phyloP scores from a whole-genome alignment of 1,139 yeast species.

The Pichia norvegensis region DNA sequence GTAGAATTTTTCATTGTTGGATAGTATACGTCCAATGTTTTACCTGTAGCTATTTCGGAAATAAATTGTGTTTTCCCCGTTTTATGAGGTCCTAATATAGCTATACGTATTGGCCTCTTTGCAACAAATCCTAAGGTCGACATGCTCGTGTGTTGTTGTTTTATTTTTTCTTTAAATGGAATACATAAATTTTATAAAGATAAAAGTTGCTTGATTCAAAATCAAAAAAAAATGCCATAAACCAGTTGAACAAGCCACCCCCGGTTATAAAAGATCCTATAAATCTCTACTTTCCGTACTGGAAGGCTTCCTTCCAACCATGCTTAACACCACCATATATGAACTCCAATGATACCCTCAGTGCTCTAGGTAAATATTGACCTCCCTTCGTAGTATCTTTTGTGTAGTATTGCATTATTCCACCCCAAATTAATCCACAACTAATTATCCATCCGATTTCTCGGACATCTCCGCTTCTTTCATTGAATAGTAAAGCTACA shows the following conservation, averaged over 20 bases:
- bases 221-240: background rate
- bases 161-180: too few relatives aligned
- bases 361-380: constrained; percentile 46
- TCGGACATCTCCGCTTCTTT: constrained; percentile 30
- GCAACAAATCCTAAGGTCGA: constrained; percentile 4
- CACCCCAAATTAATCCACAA: constrained; percentile 69
- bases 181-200: too few relatives aligned
- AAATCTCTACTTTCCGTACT: constrained; percentile 10
- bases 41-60: constrained; percentile 42
- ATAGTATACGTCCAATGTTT: constrained; percentile 51
- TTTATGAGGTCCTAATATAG: constrained; percentile 48
- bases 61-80: constrained; percentile 38
- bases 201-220: too few relatives aligned
- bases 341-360: constrained; percentile 66
- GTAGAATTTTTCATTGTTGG: constrained; percentile 56
- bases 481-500: constrained; percentile 18
- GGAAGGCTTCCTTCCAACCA: constrained; percentile 25
- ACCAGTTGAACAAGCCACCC: background rate
- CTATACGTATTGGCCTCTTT: constrained; percentile 43
- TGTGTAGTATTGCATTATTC: constrained; percentile 65
- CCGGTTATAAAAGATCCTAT: background rate
- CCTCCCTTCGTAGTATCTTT: constrained; percentile 37
- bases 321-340: constrained; percentile 46
- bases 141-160: background rate
- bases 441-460: constrained; percentile 53